phyloP scores from a whole-genome alignment of 2,329 filamentous ascomycete species.

The Dothistroma septosporum region DNA sequence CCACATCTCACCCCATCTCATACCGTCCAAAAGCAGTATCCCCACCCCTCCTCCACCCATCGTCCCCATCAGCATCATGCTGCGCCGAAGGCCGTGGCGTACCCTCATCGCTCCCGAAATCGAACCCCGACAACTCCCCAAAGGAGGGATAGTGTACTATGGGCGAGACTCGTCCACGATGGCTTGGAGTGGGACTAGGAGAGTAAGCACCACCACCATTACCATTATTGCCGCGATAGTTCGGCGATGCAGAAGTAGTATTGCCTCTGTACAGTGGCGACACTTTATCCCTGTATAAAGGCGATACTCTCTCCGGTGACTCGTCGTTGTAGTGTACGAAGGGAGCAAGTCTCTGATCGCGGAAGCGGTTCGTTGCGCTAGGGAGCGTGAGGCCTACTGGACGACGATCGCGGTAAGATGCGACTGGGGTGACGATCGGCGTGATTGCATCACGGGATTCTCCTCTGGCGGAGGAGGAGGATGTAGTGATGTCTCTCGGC shows the following conservation, averaged over 20 bases:
- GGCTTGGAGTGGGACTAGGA: not conserved
- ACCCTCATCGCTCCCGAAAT: conserved; percentile 1
- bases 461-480: conserved; percentile 2
- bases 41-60: conserved; percentile 10
- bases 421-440: conserved; percentile 5
- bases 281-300: not conserved
- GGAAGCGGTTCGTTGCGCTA: conserved; percentile 4
- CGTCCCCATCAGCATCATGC: conserved; percentile 5
- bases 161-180: not conserved
- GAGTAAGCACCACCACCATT: conserved; percentile 1
- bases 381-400: conserved; percentile 12
- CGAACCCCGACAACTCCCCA: conserved; percentile 2
- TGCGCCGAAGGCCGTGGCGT: not conserved
- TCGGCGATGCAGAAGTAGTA: not conserved
- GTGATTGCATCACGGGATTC: conserved; percentile 7
- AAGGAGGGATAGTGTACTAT: conserved; percentile 8
- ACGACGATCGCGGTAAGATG: conserved; percentile 5
- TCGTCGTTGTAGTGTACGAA: conserved; percentile 1
- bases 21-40: conserved; percentile 6
- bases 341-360: conserved; percentile 4
- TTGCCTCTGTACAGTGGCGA: not conserved
- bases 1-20: not conserved
- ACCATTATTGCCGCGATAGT: not conserved
- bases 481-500: not conserved
- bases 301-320: conserved; percentile 1